phyloP scores from a whole-genome alignment of 768 basidiomycete genomes.

The Ephemerocybe angulata region DNA sequence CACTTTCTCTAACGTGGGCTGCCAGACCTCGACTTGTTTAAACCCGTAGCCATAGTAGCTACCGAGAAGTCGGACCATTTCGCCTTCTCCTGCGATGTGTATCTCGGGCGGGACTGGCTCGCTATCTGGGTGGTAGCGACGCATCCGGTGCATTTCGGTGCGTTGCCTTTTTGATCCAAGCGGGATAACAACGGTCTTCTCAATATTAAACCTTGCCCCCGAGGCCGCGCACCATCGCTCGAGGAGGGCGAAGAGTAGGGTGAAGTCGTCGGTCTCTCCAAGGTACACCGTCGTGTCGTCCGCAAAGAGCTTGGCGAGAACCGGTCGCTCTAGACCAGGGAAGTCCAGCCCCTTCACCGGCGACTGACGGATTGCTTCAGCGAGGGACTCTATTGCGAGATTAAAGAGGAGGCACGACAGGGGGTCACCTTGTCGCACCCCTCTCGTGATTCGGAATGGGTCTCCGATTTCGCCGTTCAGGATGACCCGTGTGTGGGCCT shows the following conservation, averaged over 20 bases:
- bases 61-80: slow-evolving; percentile 29
- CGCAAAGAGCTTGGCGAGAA: slow-evolving; percentile 35
- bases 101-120: slow-evolving; percentile 16
- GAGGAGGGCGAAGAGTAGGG: slow-evolving; percentile 23
- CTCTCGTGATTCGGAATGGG: slow-evolving; percentile 21
- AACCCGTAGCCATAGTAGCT: slow-evolving; percentile 29
- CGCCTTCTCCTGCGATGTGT: slow-evolving; percentile 28
- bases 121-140: background rate
- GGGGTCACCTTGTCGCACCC: slow-evolving; percentile 35
- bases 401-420: slow-evolving; percentile 35
- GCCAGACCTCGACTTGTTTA: slow-evolving; percentile 20
- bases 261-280: slow-evolving; percentile 22
- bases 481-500: slow-evolving; percentile 20
- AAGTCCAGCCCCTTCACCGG: background rate
- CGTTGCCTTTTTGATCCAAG: slow-evolving; percentile 22
- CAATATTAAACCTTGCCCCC: slow-evolving; percentile 37
- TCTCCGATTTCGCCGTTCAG: slow-evolving; percentile 27
- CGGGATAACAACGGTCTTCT: slow-evolving; percentile 39
- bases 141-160: slow-evolving; percentile 6
- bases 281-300: slow-evolving; percentile 40
- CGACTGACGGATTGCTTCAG: slow-evolving; percentile 20
- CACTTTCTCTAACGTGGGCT: slow-evolving; percentile 22
- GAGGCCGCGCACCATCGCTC: slow-evolving; percentile 39
- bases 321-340: background rate
- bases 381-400: slow-evolving; percentile 34